phyloP scores from a whole-genome alignment of 495 filamentous ascomycete genomes.

The Aspergillus cavernicola region DNA sequence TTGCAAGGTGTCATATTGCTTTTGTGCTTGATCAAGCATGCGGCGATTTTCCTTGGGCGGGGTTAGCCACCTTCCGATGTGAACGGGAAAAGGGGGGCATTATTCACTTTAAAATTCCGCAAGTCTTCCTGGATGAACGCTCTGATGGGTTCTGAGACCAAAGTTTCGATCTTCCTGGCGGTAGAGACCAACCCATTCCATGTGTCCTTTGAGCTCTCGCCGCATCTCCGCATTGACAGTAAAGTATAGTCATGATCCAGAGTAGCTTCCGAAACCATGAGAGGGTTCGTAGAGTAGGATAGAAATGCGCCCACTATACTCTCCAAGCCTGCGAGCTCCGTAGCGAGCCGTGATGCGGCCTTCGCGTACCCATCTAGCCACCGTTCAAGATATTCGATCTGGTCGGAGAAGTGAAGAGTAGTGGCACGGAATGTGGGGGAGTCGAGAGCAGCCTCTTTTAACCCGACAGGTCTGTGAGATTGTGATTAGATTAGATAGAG shows the following conservation, averaged over 20 bases:
- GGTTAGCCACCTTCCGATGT: conserved; percentile 25
- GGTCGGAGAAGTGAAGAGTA: conserved; percentile 82
- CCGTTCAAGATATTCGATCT: conserved; percentile 85
- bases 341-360: conserved; percentile 69
- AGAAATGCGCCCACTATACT: conserved; percentile 70
- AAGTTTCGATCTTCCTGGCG: conserved; percentile 68
- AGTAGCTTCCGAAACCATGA: conserved; percentile 68
- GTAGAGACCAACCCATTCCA: conserved; percentile 72
- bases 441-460: conserved; percentile 94
- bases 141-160: conserved; percentile 77
- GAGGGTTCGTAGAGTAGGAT: conserved; percentile 63
- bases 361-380: conserved; percentile 89
- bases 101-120: conserved; percentile 56
- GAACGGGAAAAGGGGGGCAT: neutral
- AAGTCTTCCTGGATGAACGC: conserved; percentile 72
- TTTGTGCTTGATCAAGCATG: conserved; percentile 73
- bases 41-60: conserved; percentile 66
- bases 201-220: conserved; percentile 79
- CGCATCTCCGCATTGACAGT: conserved; percentile 76
- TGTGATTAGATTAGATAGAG: conserved; percentile 16
- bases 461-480: conserved; percentile 65
- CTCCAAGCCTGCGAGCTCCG: conserved; percentile 70
- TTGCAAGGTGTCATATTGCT: conserved; percentile 73
- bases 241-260: conserved; percentile 95
- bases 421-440: conserved; percentile 92